Evolutionary conservation across 306 rosid genomes (phyloP).

Genomic region (Amphicarpaea edgeworthii): DNA sequence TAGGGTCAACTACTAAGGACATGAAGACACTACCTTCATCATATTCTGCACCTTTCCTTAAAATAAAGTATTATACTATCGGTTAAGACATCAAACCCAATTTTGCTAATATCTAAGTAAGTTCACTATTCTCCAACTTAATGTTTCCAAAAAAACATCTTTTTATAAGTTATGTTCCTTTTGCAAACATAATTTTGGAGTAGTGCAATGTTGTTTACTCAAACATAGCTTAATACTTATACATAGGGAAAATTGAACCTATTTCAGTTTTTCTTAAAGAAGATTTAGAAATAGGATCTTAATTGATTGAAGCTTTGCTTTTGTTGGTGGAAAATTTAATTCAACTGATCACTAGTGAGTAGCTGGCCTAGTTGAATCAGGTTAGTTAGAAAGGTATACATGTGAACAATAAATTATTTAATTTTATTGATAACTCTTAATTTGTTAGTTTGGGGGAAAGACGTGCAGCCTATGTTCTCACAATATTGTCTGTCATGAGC

Average conservation of each 20-base stretch:
- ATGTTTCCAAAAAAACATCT: too few species aligned
- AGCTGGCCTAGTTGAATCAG: conserved; percentile 51
- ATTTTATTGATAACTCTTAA: conserved; percentile 16
- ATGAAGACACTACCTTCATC: conserved; percentile 47
- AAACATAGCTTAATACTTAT: background rate
- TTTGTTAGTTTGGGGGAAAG: conserved; percentile 41
- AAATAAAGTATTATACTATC: conserved; percentile 17
- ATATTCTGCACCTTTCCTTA: conserved; percentile 33
- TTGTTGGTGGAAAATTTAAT: conserved; percentile 50
- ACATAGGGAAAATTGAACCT: background rate
- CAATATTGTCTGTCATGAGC: conserved; percentile 21
- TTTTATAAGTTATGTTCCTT: too few species aligned
- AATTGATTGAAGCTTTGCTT: conserved; percentile 37
- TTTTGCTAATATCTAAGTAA: conserved; percentile 35
- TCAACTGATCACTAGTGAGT: conserved; percentile 20
- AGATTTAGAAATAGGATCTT: background rate
- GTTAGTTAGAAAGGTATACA: conserved; percentile 31
- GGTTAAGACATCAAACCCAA: conserved; percentile 9
- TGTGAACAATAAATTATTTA: conserved; percentile 49
- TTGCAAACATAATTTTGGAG: too few species aligned
- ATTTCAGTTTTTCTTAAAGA: background rate
- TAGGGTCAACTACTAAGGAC: conserved; percentile 44
- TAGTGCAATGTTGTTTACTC: too few species aligned
- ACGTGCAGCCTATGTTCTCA: conserved; percentile 72
- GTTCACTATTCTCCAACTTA: too few species aligned